Evolutionary conservation across 1,284 basidiomycete species (phyloP), one percentile per base, ranked within the genome.

Genomic region (Malassezia dermatis): DNA sequence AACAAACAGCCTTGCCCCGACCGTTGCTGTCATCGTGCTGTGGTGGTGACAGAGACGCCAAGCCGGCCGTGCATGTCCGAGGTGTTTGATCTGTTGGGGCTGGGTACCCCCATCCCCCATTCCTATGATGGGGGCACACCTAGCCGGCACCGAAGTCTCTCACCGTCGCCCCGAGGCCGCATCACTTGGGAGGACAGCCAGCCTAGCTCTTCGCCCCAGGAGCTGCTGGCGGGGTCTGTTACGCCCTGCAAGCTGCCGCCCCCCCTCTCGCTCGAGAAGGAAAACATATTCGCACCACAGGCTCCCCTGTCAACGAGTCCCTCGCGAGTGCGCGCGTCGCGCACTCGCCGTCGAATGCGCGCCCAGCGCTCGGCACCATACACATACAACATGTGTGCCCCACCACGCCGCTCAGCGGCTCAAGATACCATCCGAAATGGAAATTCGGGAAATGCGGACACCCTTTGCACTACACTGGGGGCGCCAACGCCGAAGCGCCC

Each of bases 151-250:
- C 46, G 47, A 3, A 55, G 53, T 27, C n/a, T 32, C 11, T 57
- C 55, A 11, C 55, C 55, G 2, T 57, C 55, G 12, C 55, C 49
- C 6, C 30, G 50, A 4, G 49, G 42, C 1, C 44, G 50, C 12
- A 40, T 57, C 10, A 17, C 46, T 24, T 57, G 55, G 55, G 37
- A 32, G 23, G 51, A 45, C n/a, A 40, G 37, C 15, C 55, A 57
- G 39, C 55, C 49, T 10, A 57, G 55, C 43, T 57, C 55, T 17
- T 57, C 55, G 10, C 55, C 54, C 2, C 44, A 46, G n/a, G 42
- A 48, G 24, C 23, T 32, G 13, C 8, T 26, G 24, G 13, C 6
- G n/a, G 23, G 19, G 24, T 12, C 23, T 0, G 8, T 8, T 19
- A 27, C 32, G 26, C 15, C 43, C 26, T 27, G 27, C 19, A 24